A percentile compares a stretch with the other conserved stretches of the same genome.
These are phyloP conservation scores for Umbellularia californica DNA, from an alignment of 164 flowering plant genomes.

Conservation along the genomic window DNA sequence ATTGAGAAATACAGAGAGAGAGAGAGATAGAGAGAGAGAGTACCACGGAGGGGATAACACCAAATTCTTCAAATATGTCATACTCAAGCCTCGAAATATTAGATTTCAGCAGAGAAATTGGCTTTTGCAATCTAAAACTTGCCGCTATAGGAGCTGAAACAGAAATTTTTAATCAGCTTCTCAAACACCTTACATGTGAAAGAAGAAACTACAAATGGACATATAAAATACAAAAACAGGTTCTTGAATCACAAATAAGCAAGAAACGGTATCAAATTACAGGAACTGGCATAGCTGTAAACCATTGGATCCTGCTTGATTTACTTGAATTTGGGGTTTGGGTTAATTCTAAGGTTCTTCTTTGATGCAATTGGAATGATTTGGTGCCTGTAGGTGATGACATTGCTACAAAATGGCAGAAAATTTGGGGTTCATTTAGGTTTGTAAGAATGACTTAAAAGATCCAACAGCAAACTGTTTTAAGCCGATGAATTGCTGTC, in stretches of 20 bases:
- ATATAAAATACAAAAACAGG: neutral
- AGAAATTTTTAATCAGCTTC: conserved; percentile 11
- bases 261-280: too few relatives aligned
- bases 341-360: too few relatives aligned
- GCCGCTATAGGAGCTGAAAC: conserved; percentile 76
- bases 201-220: neutral
- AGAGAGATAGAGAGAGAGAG: neutral
- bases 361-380: too few relatives aligned
- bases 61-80: conserved; percentile 63
- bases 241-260: neutral
- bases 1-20: neutral
- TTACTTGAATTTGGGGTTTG: too few relatives aligned
- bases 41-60: conserved; percentile 38
- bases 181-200: neutral
- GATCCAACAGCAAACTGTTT: too few relatives aligned
- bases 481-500: too few relatives aligned
- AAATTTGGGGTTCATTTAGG: too few relatives aligned
- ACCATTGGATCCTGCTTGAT: too few relatives aligned
- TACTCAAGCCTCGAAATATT: conserved; percentile 47
- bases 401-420: too few relatives aligned
- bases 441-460: too few relatives aligned
- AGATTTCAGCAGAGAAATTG: conserved; percentile 50
- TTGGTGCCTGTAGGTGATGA: too few relatives aligned
- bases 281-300: too few relatives aligned
- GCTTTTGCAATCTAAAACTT: conserved; percentile 51